Percentiles rank a stretch among this genome's conserved stretches.
Evolutionary conservation across 1,284 basidiomycete genomes (phyloP).

Genomic region (Takashimella tepidaria): DNA sequence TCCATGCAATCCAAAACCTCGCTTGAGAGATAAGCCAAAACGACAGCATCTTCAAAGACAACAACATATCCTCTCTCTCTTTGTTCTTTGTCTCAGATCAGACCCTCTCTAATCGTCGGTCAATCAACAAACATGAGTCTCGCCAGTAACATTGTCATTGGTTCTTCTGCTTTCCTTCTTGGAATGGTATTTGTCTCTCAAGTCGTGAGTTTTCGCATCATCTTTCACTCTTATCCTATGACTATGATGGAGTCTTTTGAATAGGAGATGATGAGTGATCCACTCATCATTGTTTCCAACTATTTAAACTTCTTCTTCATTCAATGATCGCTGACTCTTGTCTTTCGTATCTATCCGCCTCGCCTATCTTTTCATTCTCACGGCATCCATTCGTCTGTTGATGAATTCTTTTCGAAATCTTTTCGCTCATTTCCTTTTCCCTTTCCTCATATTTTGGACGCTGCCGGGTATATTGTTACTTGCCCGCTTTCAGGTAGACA

Average conservation of each 20-base stretch:
- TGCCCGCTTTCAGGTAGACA: constrained; percentile 75
- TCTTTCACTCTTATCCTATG: not conserved
- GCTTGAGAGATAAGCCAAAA: no score
- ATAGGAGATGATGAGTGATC: no score
- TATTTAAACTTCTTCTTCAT: not conserved
- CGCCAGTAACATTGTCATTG: constrained; percentile 72
- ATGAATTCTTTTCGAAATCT: no score
- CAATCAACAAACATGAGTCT: constrained; percentile 63
- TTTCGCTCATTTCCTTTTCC: not conserved
- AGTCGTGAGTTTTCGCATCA: constrained; percentile 38
- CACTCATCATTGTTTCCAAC: not conserved
- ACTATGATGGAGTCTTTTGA: no score
- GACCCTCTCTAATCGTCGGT: not conserved
- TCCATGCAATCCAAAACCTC: no score
- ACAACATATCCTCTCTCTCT: not conserved
- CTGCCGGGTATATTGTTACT: no score
- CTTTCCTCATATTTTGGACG: not conserved
- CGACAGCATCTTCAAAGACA: no score
- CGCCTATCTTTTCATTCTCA: no score
- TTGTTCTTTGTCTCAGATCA: not conserved
- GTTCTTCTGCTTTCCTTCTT: constrained; percentile 76
- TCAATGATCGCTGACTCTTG: not conserved
- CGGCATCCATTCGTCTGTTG: no score
- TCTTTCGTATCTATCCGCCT: not conserved
- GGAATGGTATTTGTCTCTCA: constrained; percentile 81